Evolutionary conservation across 148 eudicot genomes (phyloP).

Genomic region (Amaranthus palmeri): DNA sequence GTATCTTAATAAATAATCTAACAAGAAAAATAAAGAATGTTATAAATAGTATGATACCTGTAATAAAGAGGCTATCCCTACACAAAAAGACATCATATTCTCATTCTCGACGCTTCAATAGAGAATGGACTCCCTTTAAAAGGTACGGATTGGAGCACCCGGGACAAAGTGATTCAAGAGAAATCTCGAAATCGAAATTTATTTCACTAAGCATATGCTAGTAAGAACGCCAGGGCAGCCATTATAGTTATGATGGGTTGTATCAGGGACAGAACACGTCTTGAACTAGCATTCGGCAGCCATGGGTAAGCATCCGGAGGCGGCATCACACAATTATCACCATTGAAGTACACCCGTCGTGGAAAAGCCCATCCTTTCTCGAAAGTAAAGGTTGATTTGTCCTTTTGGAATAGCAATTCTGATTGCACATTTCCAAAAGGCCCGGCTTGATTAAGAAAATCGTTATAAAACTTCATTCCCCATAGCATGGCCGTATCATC

Average conservation of each 20-base stretch:
- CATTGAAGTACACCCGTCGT: slow-evolving; percentile 54
- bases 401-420: slow-evolving; percentile 55
- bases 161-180: slow-evolving; percentile 15
- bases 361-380: slow-evolving; percentile 72
- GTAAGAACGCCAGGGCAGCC: slow-evolving; percentile 24
- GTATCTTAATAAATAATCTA: slow-evolving; percentile 9
- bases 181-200: neutral
- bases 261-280: slow-evolving; percentile 20
- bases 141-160: slow-evolving; percentile 18
- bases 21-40: slow-evolving; percentile 20
- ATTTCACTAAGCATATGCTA: slow-evolving; percentile 21
- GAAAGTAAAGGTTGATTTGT: slow-evolving; percentile 47
- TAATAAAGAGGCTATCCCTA: slow-evolving; percentile 29
- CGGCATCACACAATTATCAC: slow-evolving; percentile 71
- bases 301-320: slow-evolving; percentile 63
- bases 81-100: slow-evolving; percentile 22
- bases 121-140: slow-evolving; percentile 16
- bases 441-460: slow-evolving; percentile 54
- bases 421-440: slow-evolving; percentile 58
- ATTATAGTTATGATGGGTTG: slow-evolving; percentile 17
- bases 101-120: slow-evolving; percentile 6
- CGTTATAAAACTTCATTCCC: slow-evolving; percentile 53
- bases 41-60: slow-evolving; percentile 16
- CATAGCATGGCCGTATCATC: slow-evolving; percentile 69
- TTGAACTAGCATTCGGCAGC: slow-evolving; percentile 47